Percentiles rank a stretch among this genome's conserved stretches.
These are phyloP conservation scores for Starmerella asiatica DNA, from an alignment of 805 yeast species.

Conservation along the genomic window DNA sequence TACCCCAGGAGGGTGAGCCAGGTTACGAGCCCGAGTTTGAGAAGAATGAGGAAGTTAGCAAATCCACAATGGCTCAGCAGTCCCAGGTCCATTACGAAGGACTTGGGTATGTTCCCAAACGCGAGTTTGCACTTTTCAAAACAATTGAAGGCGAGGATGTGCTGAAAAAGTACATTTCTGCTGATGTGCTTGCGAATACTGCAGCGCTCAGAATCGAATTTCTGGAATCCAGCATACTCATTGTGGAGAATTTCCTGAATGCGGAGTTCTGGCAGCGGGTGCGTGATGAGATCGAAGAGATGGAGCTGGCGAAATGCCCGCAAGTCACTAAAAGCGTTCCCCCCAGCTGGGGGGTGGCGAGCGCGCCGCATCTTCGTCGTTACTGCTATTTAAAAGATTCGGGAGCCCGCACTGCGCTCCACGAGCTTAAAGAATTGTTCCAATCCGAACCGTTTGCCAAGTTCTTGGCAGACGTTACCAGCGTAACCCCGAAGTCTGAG, in stretches of 20 bases:
- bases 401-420: conserved; percentile 25
- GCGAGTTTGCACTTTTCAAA: conserved; percentile 5
- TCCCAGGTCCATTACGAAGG: conserved; percentile 62
- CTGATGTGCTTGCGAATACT: conserved; percentile 36
- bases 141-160: conserved; percentile 22
- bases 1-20: conserved; percentile 84
- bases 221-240: conserved; percentile 53
- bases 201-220: conserved; percentile 39
- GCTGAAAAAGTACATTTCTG: conserved; percentile 43
- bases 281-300: conserved; percentile 37
- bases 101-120: conserved; percentile 73
- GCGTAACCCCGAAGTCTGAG: conserved; percentile 44
- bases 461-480: conserved; percentile 55
- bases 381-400: conserved; percentile 57
- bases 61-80: conserved; percentile 58
- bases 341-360: conserved; percentile 76
- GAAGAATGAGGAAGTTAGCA: conserved; percentile 47
- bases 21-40: conserved; percentile 67
- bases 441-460: conserved; percentile 49
- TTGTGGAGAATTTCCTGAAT: conserved; percentile 50
- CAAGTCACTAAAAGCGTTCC: conserved; percentile 9
- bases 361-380: conserved; percentile 89
- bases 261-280: conserved; percentile 38
- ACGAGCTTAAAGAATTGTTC: conserved; percentile 41
- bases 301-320: conserved; percentile 30